Evolutionary conservation across 2,329 filamentous ascomycete species (phyloP), one percentile per base, ranked within the genome.

Genomic region (Fusarium palustre): DNA sequence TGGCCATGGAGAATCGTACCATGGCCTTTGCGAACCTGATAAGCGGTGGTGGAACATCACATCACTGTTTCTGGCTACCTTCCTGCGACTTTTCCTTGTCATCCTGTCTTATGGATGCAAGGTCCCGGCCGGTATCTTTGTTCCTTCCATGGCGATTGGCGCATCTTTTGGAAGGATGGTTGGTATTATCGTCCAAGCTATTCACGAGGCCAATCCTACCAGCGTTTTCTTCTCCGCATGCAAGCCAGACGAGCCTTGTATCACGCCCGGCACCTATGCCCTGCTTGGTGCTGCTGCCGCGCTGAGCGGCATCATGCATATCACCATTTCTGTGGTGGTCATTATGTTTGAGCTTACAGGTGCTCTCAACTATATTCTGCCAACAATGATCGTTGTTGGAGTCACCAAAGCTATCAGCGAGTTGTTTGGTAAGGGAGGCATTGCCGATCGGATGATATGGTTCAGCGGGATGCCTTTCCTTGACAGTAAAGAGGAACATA

Each of bases 261-360:
- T 99, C 73, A 99, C 96, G 1, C 96, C 96, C 0, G 96, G 96
- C 12, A 98, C 96, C 1, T 99, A 99, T 76, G 96, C 96, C 9
- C 97, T 99, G 72, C 85, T 99, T 1, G 96, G 96, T 42, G 96
- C 96, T 7, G 96, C 90, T 0, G 95, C 96, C 3, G 93, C 96
- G 0, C 84, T 99, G 25, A 95, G 92, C 78, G 96, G 96, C 12
- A 97, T 98, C 76, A 99, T 98, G 95, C 96, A 98, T 79, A 92
- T 99, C 67, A 97, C 95, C 0, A 90, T 99, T 18, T 97, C 94
- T 0, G 94, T 99, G 12, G 95, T 97, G 3, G 96, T 99, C 75
- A 99, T 99, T 79, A 98, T 99, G 96, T 98, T 98, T 76, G 96
- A 99, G 80, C 86, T 99, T 49, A 99, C 96, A 0, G 96, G 96